Percentiles rank a stretch among this genome's conserved stretches.
Evolutionary conservation across 2,329 filamentous ascomycete species (phyloP).

Genomic region (Scedosporium minutisporum): DNA sequence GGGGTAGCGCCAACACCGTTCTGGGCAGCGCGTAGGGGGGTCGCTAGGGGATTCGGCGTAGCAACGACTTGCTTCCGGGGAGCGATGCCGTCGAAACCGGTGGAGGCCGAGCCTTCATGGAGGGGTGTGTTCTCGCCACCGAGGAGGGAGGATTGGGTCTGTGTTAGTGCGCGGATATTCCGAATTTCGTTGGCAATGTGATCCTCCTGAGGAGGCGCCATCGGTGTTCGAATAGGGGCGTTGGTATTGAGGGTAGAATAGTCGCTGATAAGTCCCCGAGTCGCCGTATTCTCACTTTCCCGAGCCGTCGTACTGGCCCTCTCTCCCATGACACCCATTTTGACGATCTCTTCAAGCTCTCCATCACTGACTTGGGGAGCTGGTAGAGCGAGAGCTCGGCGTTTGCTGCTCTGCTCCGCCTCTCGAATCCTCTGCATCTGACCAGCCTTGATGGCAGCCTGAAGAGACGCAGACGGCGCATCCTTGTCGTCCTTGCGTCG

Average conservation of each 20-base stretch:
- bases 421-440: slow-evolving; percentile 92
- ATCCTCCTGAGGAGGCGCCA: slow-evolving; percentile 85
- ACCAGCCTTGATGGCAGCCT: slow-evolving; percentile 84
- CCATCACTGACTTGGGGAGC: slow-evolving; percentile 84
- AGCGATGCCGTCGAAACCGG: slow-evolving; percentile 77
- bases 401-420: slow-evolving; percentile 93
- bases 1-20: slow-evolving; percentile 61
- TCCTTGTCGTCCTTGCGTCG: slow-evolving; percentile 83
- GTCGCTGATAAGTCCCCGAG: slow-evolving; percentile 75
- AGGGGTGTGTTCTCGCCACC: slow-evolving; percentile 91
- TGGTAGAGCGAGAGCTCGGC: slow-evolving; percentile 72
- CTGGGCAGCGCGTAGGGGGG: slow-evolving; percentile 60
- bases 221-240: slow-evolving; percentile 85
- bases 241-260: slow-evolving; percentile 73
- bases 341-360: slow-evolving; percentile 94
- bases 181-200: slow-evolving; percentile 93
- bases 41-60: slow-evolving; percentile 95
- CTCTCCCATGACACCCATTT: slow-evolving; percentile 94
- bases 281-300: slow-evolving; percentile 74
- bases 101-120: slow-evolving; percentile 70
- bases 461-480: slow-evolving; percentile 64
- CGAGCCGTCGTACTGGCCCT: slow-evolving; percentile 67
- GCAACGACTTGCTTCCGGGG: slow-evolving; percentile 71
- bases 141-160: slow-evolving; percentile 86
- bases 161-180: slow-evolving; percentile 84